A percentile compares a stretch with the other conserved stretches of the same genome.
These are phyloP conservation scores for Scheffersomyces quercinus DNA, from an alignment of 1,139 yeast species.

Conservation along the genomic window DNA sequence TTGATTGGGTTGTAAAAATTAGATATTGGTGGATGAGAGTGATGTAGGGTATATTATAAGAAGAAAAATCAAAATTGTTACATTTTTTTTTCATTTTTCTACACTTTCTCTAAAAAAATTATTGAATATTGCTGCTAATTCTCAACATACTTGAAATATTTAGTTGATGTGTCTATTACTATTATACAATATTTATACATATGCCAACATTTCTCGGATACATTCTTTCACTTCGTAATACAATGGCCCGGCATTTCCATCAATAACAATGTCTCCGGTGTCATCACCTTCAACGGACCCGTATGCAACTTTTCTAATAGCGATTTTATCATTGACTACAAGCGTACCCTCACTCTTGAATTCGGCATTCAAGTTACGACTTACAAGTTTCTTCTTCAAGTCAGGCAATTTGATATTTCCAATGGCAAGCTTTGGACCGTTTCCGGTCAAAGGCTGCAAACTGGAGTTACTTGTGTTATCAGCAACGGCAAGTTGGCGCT, in stretches of 20 bases:
- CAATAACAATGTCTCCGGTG: constrained; percentile 81
- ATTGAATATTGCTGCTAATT: too few relatives aligned
- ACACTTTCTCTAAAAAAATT: too few relatives aligned
- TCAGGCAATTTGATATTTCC: constrained; percentile 90
- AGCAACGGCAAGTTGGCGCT: constrained; percentile 9
- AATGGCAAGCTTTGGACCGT: constrained; percentile 59
- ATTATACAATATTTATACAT: constrained; percentile 37
- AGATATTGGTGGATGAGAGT: too few relatives aligned
- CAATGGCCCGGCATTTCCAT: constrained; percentile 75
- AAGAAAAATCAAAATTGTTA: too few relatives aligned
- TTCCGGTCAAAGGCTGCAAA: constrained; percentile 1
- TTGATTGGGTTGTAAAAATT: too few relatives aligned
- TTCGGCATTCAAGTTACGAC: constrained; percentile 71
- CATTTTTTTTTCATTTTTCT: too few relatives aligned
- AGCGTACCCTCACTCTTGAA: constrained; percentile 92
- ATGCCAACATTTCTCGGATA: constrained; percentile 79
- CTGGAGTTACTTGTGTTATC: constrained; percentile 9
- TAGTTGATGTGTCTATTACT: too few relatives aligned
- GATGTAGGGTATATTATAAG: too few relatives aligned
- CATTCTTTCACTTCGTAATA: constrained; percentile 79
- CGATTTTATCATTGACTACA: constrained; percentile 77
- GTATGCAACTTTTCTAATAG: constrained; percentile 68
- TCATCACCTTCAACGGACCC: constrained; percentile 42
- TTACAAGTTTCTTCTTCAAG: constrained; percentile 61
- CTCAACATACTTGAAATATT: too few relatives aligned